Evolutionary conservation across 768 basidiomycete species (phyloP).

Genomic region (Tylopilus sp.): DNA sequence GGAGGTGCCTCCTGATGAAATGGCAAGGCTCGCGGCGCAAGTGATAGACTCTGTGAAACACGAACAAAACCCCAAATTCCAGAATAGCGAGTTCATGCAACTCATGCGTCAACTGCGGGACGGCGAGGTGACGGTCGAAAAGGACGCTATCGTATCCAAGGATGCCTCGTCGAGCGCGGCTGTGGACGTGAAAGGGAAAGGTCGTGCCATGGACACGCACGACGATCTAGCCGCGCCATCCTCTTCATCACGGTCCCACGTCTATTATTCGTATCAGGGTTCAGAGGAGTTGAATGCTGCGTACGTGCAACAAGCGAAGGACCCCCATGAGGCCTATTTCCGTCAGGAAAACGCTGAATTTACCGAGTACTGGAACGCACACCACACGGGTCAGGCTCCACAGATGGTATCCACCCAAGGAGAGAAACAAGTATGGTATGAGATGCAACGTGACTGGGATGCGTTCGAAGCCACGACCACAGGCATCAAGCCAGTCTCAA

Average conservation of each 20-base stretch:
- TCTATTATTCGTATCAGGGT: slow-evolving; percentile 17
- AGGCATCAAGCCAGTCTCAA: slow-evolving; percentile 53
- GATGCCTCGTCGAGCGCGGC: slow-evolving; percentile 20
- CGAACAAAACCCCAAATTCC: slow-evolving; percentile 81
- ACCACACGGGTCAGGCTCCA: slow-evolving; percentile 25
- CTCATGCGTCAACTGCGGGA: slow-evolving; percentile 86
- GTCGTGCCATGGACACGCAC: slow-evolving; percentile 37
- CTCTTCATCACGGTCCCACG: slow-evolving; percentile 8
- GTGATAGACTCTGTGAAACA: slow-evolving; percentile 73
- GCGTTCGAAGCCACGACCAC: slow-evolving; percentile 68
- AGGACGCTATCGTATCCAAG: slow-evolving; percentile 69
- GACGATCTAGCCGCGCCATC: slow-evolving; percentile 3
- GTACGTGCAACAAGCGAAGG: slow-evolving; percentile 24
- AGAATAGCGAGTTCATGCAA: slow-evolving; percentile 77
- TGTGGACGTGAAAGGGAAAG: slow-evolving; percentile 63
- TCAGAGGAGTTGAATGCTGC: slow-evolving; percentile 16
- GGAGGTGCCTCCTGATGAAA: slow-evolving; percentile 49
- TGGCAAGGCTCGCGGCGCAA: slow-evolving; percentile 75
- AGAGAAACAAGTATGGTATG: slow-evolving; percentile 49
- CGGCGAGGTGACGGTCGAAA: slow-evolving; percentile 71
- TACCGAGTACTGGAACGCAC: slow-evolving; percentile 53
- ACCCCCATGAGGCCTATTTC: slow-evolving; percentile 66
- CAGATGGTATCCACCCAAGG: slow-evolving; percentile 18
- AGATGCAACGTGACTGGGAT: slow-evolving; percentile 78
- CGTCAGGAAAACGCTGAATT: slow-evolving; percentile 69